Evolutionary conservation across 2,329 filamentous ascomycete genomes (phyloP), one percentile per base, ranked within the genome.

Genomic region (Calonectria fujianensis): DNA sequence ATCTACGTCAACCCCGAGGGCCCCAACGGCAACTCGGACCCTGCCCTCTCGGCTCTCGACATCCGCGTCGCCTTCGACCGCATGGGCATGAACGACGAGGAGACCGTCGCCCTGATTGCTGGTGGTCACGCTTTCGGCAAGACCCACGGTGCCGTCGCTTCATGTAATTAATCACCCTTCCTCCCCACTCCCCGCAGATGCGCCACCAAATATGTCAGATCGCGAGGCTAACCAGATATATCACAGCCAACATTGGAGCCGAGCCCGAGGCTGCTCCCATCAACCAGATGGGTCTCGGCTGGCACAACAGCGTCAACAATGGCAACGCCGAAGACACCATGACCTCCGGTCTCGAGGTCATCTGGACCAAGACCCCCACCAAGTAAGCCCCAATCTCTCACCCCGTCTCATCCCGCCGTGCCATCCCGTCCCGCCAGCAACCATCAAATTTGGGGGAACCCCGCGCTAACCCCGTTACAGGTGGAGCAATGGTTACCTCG

Each of bases 1-100:
- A 95, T 96, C 84, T 96, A 96, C 84, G 94, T 95, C 79, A 95
- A 96, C 86, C 94, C 94, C 18, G 93, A 95, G 84, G 94, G 94
- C 16, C 94, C 94, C 39, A 92, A 95, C 79, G 93, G 92, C 76
- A 90, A 90, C 67, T 93, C 93, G 3, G 93, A 95, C 82, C 92
- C 93, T 24, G 84, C 93, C 29, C 92, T 92, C 14, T 89, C 94
- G 9, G 94, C 91, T 61, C 85, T 89, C 74, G 94, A 96, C 81
- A 96, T 96, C 82, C 93, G 93, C 76, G 89, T 88, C 70, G 95
- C 94, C 32, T 96, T 96, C 80, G 88, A 88, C 78, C 93, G 93
- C 84, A 96, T 96, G 94, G 94, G 92, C 77, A 96, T 96, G 94
- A 92, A 94, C 83, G 93, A 95, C 82, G 92, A 94, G 85, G 94